phyloP scores from a whole-genome alignment of 805 yeast species.

The Candida schatavii region DNA sequence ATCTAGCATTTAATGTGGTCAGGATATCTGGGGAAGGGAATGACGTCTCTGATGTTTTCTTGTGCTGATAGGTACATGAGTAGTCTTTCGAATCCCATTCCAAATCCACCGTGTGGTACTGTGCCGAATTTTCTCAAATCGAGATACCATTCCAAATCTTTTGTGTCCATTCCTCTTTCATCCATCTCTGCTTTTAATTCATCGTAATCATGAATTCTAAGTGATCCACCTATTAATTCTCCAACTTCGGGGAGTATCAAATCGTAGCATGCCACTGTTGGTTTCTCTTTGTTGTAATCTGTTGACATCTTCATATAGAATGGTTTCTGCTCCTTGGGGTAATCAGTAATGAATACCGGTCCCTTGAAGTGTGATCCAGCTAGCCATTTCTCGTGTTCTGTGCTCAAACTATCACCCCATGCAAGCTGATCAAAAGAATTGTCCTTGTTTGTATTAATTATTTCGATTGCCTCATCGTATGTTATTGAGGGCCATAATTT shows the following conservation, averaged over 20 bases:
- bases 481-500: slow-evolving; percentile 67
- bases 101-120: slow-evolving; percentile 96
- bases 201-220: slow-evolving; percentile 71
- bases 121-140: slow-evolving; percentile 72
- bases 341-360: slow-evolving; percentile 88
- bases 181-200: slow-evolving; percentile 49
- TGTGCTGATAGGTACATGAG: slow-evolving; percentile 68
- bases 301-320: slow-evolving; percentile 78
- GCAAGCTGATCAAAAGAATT: slow-evolving; percentile 6
- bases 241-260: slow-evolving; percentile 88
- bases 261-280: slow-evolving; percentile 88
- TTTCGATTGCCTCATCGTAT: slow-evolving; percentile 69
- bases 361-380: slow-evolving; percentile 64
- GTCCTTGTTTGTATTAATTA: slow-evolving; percentile 35
- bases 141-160: slow-evolving; percentile 75
- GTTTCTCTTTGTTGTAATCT: slow-evolving; percentile 23
- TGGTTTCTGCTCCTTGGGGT: slow-evolving; percentile 77
- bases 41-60: slow-evolving; percentile 81
- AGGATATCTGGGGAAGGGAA: slow-evolving; percentile 81
- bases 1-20: slow-evolving; percentile 30
- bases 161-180: slow-evolving; percentile 53
- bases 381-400: slow-evolving; percentile 91
- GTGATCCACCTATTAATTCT: slow-evolving; percentile 90
- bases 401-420: slow-evolving; percentile 73
- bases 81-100: slow-evolving; percentile 89